phyloP scores from a whole-genome alignment of 179 eudicot species.

The Silene noctiflora region DNA sequence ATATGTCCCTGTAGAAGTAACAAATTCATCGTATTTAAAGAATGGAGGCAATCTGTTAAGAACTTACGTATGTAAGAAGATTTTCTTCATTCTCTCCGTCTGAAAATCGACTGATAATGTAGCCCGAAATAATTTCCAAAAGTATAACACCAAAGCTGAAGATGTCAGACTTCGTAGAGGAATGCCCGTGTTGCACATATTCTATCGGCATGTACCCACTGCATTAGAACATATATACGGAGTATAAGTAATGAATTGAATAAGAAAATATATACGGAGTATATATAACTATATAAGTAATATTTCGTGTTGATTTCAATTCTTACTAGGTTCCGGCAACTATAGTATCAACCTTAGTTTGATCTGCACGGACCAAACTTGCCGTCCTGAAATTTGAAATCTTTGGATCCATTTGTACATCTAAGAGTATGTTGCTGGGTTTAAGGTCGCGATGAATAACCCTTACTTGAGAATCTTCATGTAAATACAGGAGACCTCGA shows the following conservation, averaged over 20 bases:
- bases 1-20: too few species aligned
- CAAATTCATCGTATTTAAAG: too few species aligned
- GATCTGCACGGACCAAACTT: slow-evolving; percentile 23
- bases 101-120: slow-evolving; percentile 16
- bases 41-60: too few species aligned
- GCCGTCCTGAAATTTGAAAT: slow-evolving; percentile 49
- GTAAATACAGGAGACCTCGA: slow-evolving; percentile 46
- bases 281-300: too few species aligned
- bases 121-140: slow-evolving; percentile 26
- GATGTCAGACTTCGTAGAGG: slow-evolving; percentile 31
- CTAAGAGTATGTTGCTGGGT: slow-evolving; percentile 42
- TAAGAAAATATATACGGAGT: too few species aligned
- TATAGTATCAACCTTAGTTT: slow-evolving; percentile 19
- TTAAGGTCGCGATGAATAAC: slow-evolving; percentile 42
- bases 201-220: slow-evolving; percentile 39
- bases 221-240: not conserved
- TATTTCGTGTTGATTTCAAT: too few species aligned
- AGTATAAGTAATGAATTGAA: too few species aligned
- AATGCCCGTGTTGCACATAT: slow-evolving; percentile 24
- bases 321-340: slow-evolving; percentile 35
- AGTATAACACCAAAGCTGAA: slow-evolving; percentile 33
- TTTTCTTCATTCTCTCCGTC: slow-evolving; percentile 10
- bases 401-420: slow-evolving; percentile 36
- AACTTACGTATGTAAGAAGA: slow-evolving; percentile 27
- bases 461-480: slow-evolving; percentile 42